Percentiles rank a stretch among this genome's conserved stretches.
These are phyloP conservation scores for Paracorniculantispora psalliotae DNA, from an alignment of 2,329 filamentous ascomycete species.

Conservation along the genomic window DNA sequence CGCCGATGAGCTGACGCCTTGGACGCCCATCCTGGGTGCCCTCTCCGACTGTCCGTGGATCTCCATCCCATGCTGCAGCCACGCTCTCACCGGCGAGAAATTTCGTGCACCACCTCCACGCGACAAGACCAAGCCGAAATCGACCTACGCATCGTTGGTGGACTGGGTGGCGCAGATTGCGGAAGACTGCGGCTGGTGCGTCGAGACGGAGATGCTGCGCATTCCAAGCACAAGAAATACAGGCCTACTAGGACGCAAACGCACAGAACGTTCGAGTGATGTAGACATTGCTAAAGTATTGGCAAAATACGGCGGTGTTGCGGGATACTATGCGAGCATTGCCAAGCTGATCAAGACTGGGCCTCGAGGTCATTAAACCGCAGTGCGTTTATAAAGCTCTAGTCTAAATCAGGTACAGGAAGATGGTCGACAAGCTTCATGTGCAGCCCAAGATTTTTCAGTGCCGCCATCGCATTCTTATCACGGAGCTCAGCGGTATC, in stretches of 20 bases:
- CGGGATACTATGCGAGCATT: constrained; percentile 56
- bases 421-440: constrained; percentile 70
- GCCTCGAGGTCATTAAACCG: constrained; percentile 16
- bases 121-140: constrained; percentile 47
- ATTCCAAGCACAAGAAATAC: constrained; percentile 91
- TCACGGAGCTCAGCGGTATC: constrained; percentile 65
- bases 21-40: constrained; percentile 85
- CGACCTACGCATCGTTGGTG: constrained; percentile 79
- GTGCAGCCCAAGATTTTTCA: constrained; percentile 60
- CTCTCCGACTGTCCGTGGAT: constrained; percentile 77
- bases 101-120: constrained; percentile 63
- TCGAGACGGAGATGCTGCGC: constrained; percentile 79
- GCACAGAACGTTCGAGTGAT: constrained; percentile 23
- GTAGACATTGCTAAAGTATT: constrained; percentile 42
- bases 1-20: constrained; percentile 90
- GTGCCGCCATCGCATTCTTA: constrained; percentile 57
- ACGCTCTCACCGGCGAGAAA: constrained; percentile 69
- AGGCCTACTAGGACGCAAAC: constrained; percentile 65
- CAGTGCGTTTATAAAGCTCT: neutral
- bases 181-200: constrained; percentile 64
- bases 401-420: constrained; percentile 63
- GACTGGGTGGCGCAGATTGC: constrained; percentile 70
- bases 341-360: constrained; percentile 52
- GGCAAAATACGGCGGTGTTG: constrained; percentile 48
- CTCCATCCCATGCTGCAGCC: constrained; percentile 92